A percentile compares a stretch with the other conserved stretches of the same genome.
Conservation (phyloP, 129 eudicot species). For the Daucus carota region DNA sequence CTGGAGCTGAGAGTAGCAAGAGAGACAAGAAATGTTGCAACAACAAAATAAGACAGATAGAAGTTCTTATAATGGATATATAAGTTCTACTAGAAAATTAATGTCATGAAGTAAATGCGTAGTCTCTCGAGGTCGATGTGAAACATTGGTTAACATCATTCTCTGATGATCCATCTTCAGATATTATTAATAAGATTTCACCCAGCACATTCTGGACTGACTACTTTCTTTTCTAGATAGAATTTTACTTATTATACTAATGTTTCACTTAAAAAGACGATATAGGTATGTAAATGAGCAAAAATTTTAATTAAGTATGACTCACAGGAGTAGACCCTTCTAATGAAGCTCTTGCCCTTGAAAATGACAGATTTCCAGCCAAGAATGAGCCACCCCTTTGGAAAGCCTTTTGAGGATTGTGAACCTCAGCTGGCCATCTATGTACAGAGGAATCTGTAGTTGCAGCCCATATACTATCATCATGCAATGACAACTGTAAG, state of each 20-base stretch:
- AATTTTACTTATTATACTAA: background rate
- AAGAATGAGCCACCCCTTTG: constrained; percentile 91
- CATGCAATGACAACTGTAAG: constrained; percentile 73
- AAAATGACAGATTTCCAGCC: constrained; percentile 97
- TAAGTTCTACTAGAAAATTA: background rate
- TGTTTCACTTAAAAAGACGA: background rate
- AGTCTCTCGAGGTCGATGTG: background rate
- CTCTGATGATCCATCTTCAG: background rate
- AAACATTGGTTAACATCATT: background rate
- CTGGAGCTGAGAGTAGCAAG: background rate
- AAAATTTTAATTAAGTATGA: constrained; percentile 13
- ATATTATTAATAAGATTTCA: background rate
- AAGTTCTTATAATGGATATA: background rate
- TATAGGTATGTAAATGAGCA: background rate
- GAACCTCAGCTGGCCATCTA: constrained; percentile 93
- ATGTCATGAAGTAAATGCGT: background rate
- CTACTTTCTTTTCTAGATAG: background rate
- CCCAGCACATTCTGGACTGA: background rate
- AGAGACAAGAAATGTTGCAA: background rate
- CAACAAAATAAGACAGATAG: background rate
- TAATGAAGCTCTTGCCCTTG: constrained; percentile 87
- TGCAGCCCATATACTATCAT: constrained; percentile 86
- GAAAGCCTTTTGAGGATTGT: constrained; percentile 68
- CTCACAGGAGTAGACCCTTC: constrained; percentile 98
- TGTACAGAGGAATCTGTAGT: constrained; percentile 86